phyloP scores from a whole-genome alignment of 139 green algal genomes.

The Volvox reticuliferus region DNA sequence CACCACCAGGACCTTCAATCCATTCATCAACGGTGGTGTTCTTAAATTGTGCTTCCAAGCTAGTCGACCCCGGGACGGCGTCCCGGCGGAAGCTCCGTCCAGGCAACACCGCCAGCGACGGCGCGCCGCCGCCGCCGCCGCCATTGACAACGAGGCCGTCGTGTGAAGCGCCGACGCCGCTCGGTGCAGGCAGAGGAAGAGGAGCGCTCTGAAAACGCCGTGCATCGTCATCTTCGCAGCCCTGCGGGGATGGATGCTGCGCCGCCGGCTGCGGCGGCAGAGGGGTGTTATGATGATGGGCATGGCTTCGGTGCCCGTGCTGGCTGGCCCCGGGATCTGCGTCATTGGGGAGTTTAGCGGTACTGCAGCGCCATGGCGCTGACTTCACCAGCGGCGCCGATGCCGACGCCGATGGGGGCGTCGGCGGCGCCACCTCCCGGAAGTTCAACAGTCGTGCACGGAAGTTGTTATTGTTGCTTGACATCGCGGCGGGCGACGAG shows the following conservation, averaged over 20 bases:
- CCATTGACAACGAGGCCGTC: not conserved
- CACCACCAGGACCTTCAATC: not conserved
- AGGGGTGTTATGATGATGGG: too few relatives aligned
- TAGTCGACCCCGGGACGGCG: not conserved
- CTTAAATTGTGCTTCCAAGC: not conserved
- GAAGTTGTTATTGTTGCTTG: not conserved
- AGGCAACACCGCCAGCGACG: not conserved
- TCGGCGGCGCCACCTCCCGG: not conserved
- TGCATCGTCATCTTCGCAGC: too few relatives aligned
- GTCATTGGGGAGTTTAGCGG: too few relatives aligned
- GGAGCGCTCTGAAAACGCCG: too few relatives aligned
- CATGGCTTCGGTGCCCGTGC: too few relatives aligned
- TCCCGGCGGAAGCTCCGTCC: not conserved
- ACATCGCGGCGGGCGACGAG: not conserved
- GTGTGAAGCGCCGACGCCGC: not conserved
- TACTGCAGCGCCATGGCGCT: not conserved
- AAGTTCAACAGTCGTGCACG: not conserved
- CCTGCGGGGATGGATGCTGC: too few relatives aligned
- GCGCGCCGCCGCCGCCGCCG: not conserved
- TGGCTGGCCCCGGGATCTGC: too few relatives aligned
- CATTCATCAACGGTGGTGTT: not conserved
- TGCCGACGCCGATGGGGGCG: not conserved
- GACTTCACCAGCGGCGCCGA: too few relatives aligned
- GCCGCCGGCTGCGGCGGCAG: too few relatives aligned
- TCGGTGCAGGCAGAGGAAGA: not conserved